Evolutionary conservation across 176 grass and related monocot genomes (phyloP).

Genomic region (Bolboschoenus planiculmis): DNA sequence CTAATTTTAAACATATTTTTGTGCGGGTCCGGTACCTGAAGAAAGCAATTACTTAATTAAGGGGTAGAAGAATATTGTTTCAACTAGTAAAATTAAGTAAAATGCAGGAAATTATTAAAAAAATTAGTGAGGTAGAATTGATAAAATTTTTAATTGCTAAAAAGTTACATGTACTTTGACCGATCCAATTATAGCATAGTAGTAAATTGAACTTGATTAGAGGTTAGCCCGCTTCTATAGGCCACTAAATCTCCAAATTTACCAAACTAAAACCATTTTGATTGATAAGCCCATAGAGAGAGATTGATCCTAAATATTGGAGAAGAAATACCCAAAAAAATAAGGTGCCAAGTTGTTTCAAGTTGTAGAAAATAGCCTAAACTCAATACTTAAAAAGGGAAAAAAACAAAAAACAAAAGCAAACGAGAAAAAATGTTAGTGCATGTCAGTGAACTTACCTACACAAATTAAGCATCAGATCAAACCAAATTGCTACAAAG

Average conservation of each 20-base stretch:
- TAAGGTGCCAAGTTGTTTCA: background rate
- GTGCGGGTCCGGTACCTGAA: background rate
- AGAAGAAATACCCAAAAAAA: background rate
- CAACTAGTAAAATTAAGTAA: background rate
- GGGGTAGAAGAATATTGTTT: background rate
- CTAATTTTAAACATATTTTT: conserved; percentile 5
- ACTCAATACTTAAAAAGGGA: background rate
- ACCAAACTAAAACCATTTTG: conserved; percentile 1
- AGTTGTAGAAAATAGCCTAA: background rate
- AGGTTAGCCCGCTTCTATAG: background rate
- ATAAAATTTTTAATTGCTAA: background rate
- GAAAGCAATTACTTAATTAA: conserved; percentile 1
- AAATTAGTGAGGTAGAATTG: background rate
- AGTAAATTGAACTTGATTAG: background rate
- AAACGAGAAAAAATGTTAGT: background rate
- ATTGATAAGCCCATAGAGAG: background rate
- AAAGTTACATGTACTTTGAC: background rate
- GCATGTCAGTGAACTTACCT: background rate
- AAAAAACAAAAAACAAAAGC: background rate
- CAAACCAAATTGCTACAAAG: background rate
- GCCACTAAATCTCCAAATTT: background rate
- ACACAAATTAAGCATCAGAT: background rate
- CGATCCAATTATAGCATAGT: background rate
- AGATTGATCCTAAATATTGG: background rate
- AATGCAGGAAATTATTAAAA: background rate